A percentile compares a stretch with the other conserved stretches of the same genome.
phyloP scores from a whole-genome alignment of 2,329 filamentous ascomycete species.

The Coleophoma crateriformis region DNA sequence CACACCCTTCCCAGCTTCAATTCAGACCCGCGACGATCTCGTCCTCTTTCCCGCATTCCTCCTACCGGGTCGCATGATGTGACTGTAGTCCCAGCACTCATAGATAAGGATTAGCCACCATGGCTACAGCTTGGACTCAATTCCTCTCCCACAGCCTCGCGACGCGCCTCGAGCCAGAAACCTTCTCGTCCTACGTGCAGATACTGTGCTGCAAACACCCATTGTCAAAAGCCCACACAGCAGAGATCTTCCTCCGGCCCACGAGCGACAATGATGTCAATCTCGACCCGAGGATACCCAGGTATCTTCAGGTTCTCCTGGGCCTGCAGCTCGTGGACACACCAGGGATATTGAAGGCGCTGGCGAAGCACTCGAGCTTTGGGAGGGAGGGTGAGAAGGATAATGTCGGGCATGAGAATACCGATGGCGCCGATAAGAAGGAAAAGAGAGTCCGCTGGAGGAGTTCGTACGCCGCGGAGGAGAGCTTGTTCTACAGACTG shows the following conservation, averaged over 20 bases:
- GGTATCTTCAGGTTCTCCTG: slow-evolving; percentile 53
- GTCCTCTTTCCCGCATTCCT: too few species aligned
- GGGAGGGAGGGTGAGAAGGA: slow-evolving; percentile 3
- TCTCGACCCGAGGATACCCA: slow-evolving; percentile 53
- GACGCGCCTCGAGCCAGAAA: slow-evolving; percentile 44
- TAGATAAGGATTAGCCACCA: background rate
- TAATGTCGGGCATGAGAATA: background rate
- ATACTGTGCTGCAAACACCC: slow-evolving; percentile 46
- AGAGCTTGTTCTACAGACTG: slow-evolving; percentile 25
- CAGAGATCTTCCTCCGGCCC: slow-evolving; percentile 54
- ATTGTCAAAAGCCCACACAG: slow-evolving; percentile 43
- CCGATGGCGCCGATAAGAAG: background rate
- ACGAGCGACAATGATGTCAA: slow-evolving; percentile 35
- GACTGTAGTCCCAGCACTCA: background rate
- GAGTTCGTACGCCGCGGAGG: slow-evolving; percentile 44
- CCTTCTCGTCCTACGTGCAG: slow-evolving; percentile 46
- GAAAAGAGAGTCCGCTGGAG: slow-evolving; percentile 36
- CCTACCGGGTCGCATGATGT: background rate
- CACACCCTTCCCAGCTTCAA: background rate
- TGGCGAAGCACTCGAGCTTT: slow-evolving; percentile 46
- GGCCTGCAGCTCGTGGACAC: slow-evolving; percentile 46
- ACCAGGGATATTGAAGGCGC: slow-evolving; percentile 45
- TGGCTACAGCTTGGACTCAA: slow-evolving; percentile 33
- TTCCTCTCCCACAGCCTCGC: slow-evolving; percentile 47
- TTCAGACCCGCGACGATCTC: too few species aligned